A percentile compares a stretch with the other conserved stretches of the same genome.
Evolutionary conservation across 495 filamentous ascomycete genomes (phyloP).

Genomic region (Trichoderma parareesei): DNA sequence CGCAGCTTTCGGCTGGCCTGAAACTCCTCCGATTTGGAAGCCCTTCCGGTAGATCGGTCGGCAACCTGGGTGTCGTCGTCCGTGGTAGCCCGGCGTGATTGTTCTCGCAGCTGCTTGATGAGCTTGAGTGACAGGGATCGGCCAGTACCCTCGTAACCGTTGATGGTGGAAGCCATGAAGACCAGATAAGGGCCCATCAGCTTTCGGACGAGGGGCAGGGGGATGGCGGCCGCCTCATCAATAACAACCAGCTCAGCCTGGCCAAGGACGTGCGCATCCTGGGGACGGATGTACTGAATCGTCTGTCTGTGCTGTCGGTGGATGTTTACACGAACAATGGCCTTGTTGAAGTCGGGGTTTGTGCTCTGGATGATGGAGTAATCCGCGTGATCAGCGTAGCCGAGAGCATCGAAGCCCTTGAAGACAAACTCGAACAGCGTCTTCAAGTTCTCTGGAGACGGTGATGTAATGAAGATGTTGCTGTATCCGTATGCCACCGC

Average conservation of each 20-base stretch:
- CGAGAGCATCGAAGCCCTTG: constrained; percentile 92
- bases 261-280: constrained; percentile 88
- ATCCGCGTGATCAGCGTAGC: constrained; percentile 88
- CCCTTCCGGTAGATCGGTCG: constrained; percentile 63
- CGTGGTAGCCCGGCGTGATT: constrained; percentile 55
- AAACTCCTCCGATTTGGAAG: constrained; percentile 53
- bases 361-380: constrained; percentile 98
- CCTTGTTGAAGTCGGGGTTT: constrained; percentile 98
- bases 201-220: constrained; percentile 83
- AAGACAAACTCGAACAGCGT: constrained; percentile 98
- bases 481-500: constrained; percentile 94
- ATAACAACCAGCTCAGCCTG: constrained; percentile 96
- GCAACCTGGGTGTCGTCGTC: constrained; percentile 54
- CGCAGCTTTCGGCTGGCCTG: constrained; percentile 69
- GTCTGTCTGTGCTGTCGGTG: constrained; percentile 95
- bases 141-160: constrained; percentile 97
- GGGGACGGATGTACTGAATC: constrained; percentile 95
- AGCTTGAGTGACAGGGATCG: constrained; percentile 91
- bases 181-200: constrained; percentile 97
- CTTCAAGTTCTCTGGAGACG: constrained; percentile 96
- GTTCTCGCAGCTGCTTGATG: constrained; percentile 94
- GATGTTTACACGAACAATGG: constrained; percentile 92
- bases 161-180: constrained; percentile 99
- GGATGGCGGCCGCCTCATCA: constrained; percentile 96
- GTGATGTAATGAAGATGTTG: constrained; percentile 99